Evolutionary conservation across 2,329 filamentous ascomycete species (phyloP).

Genomic region (Plenodomus biglobosus): DNA sequence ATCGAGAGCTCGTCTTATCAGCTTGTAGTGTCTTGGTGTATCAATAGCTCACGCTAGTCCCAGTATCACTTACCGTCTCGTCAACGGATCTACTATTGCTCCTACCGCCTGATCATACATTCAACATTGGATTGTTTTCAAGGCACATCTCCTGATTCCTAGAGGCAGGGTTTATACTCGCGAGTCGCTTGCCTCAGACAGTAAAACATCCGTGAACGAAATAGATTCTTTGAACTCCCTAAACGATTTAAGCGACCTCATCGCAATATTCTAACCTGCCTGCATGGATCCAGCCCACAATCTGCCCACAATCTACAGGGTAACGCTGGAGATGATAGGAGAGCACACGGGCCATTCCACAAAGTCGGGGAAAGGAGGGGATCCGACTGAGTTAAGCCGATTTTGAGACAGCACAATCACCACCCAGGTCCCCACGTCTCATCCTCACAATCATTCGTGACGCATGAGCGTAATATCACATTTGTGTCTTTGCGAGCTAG

Average conservation of each 20-base stretch:
- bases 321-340: constrained; percentile 42
- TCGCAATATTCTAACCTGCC: constrained; percentile 26
- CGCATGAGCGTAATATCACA: constrained; percentile 38
- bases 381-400: constrained; percentile 42
- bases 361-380: constrained; percentile 42
- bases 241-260: constrained; percentile 17
- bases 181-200: constrained; percentile 2
- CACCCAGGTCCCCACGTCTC: constrained; percentile 41
- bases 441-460: constrained; percentile 43
- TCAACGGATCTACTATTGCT: not conserved
- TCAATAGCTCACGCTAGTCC: constrained; percentile 1
- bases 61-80: not conserved
- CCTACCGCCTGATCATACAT: not conserved
- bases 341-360: constrained; percentile 34
- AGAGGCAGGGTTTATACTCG: not conserved
- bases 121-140: not conserved
- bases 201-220: not conserved
- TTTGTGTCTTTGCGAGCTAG: constrained; percentile 37
- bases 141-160: not conserved
- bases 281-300: constrained; percentile 24
- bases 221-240: constrained; percentile 15
- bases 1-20: not conserved
- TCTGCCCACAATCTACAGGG: constrained; percentile 23
- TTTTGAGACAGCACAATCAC: constrained; percentile 43
- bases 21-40: not conserved